Evolutionary conservation across 2,329 filamentous ascomycete genomes (phyloP).

Genomic region (Nemania abortiva): DNA sequence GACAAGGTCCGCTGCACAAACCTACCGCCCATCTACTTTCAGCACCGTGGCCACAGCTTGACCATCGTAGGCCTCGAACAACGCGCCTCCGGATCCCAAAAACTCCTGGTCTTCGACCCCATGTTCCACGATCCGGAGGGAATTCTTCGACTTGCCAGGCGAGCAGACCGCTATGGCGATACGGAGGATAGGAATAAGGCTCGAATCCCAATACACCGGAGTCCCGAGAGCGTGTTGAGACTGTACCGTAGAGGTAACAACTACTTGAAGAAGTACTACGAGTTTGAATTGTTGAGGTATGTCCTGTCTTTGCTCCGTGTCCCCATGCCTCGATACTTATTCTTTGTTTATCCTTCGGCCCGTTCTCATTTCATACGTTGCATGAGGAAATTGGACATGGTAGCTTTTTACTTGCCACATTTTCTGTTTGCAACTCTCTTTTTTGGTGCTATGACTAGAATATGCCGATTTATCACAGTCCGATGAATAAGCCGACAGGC

Average conservation of each 20-base stretch:
- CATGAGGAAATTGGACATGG: background rate
- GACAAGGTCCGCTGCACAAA: slow-evolving; percentile 77
- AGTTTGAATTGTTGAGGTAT: slow-evolving; percentile 84
- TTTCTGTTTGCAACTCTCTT: background rate
- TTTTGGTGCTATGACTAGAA: background rate
- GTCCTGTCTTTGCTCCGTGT: slow-evolving; percentile 43
- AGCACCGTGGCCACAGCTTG: slow-evolving; percentile 89
- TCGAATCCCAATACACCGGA: slow-evolving; percentile 51
- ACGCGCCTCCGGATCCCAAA: slow-evolving; percentile 70
- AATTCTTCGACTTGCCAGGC: slow-evolving; percentile 70
- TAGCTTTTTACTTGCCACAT: background rate
- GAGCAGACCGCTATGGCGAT: background rate
- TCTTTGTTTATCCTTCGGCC: background rate
- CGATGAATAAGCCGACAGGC: background rate
- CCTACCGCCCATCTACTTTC: slow-evolving; percentile 88
- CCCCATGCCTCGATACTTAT: background rate
- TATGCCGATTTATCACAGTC: background rate
- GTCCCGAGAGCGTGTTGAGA: slow-evolving; percentile 70
- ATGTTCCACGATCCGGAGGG: slow-evolving; percentile 77
- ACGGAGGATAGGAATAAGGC: slow-evolving; percentile 50
- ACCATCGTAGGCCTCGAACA: slow-evolving; percentile 89
- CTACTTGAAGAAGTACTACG: slow-evolving; percentile 76
- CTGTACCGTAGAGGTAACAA: slow-evolving; percentile 77
- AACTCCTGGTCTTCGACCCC: slow-evolving; percentile 89
- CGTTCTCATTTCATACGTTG: background rate